Evolutionary conservation across 75 land plant species (phyloP), one percentile per base, ranked within the genome.

Genomic region (Cryptomeria japonica): DNA sequence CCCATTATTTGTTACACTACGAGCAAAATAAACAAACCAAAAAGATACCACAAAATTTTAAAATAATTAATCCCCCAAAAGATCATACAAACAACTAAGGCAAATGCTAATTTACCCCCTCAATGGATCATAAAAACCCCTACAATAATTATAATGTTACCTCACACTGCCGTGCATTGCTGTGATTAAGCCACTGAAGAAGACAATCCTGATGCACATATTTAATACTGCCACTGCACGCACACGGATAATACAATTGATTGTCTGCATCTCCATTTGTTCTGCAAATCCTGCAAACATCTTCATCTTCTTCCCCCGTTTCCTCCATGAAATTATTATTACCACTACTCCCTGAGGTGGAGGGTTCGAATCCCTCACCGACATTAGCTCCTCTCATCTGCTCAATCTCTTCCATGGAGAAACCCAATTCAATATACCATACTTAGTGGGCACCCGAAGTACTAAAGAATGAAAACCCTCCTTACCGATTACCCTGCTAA

Each of bases 191-290:
- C 99, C 99, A 97, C 90, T 97, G 99, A 83, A 97, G 94, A 53
- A 97, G 96, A 88, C 99, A 97, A 44, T 97, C 99, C 89, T 97
- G 99, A 82, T 97, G 99, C 0, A 97, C 99, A 80, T 87, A 97
- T 89, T 96, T 97, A 87, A 97, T 97, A 87, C 99, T 97, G 32
- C 99, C 99, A 90, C 98, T 97, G 90, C 99, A 97, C 5, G 99
- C 99, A 86, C 99, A 97, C 8, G 99, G 99, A 85, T 95, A 95
- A 79, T 95, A 91, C 14, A 97, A 86, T 49, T 97, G 98, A 84
- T 97, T 94, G 13, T 94, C 98, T 2, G 56, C 86, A 16, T 97
- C 99, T 5, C 97, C 98, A 7, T 96, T 92, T 61, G 96, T 97
- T 36, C 99, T 85, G 88, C 99, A 97, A 89, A 97, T 97, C 92